phyloP scores from a whole-genome alignment of 139 green algal genomes.

The Desmodesmus armatus region DNA sequence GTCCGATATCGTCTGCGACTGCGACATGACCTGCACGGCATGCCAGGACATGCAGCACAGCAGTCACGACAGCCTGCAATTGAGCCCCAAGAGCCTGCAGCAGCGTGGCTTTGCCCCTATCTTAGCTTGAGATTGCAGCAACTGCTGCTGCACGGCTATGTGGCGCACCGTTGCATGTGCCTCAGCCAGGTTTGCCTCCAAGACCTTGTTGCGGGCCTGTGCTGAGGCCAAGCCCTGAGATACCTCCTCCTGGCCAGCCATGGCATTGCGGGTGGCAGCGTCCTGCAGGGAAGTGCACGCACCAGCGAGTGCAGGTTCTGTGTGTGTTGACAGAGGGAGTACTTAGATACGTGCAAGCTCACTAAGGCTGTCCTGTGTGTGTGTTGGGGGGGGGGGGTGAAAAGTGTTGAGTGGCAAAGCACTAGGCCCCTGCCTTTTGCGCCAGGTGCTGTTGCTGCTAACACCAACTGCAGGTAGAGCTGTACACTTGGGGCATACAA shows the following conservation, averaged over 20 bases:
- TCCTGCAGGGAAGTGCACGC: slow-evolving; percentile 18
- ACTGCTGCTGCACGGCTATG: background rate
- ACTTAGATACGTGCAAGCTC: background rate
- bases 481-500: too few relatives aligned
- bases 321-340: background rate
- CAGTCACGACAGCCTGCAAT: background rate
- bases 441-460: background rate
- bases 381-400: too few relatives aligned
- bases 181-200: slow-evolving; percentile 42
- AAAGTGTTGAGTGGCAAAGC: too few relatives aligned
- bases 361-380: too few relatives aligned
- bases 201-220: background rate
- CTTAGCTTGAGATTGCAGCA: too few relatives aligned
- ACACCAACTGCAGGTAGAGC: background rate
- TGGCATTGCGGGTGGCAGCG: background rate
- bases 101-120: background rate
- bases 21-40: background rate
- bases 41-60: background rate
- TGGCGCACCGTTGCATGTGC: slow-evolving; percentile 33
- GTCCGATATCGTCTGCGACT: slow-evolving; percentile 27
- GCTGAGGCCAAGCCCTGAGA: background rate
- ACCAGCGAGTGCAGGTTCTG: background rate
- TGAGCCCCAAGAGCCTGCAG: too few relatives aligned
- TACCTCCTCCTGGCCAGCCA: background rate
- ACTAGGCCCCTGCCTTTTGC: too few relatives aligned